Evolutionary conservation across 176 grass and related monocot genomes (phyloP).

Genomic region (Eremochloa ophiuroides): DNA sequence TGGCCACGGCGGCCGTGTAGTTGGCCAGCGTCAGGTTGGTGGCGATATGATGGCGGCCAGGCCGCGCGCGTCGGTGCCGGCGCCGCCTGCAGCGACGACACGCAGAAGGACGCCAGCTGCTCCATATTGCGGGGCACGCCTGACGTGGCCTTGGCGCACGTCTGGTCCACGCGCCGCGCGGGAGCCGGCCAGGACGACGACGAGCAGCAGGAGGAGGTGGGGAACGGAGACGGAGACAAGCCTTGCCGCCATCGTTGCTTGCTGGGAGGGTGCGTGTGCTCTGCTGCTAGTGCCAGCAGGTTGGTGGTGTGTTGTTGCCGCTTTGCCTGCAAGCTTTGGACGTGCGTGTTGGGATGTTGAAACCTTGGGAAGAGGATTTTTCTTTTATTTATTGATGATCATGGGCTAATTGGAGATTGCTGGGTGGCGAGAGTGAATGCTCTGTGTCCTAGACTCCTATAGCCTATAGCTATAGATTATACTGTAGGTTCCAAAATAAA

Average conservation of each 20-base stretch:
- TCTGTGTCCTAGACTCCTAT: too few relatives aligned
- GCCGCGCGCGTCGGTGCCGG: conserved; percentile 33
- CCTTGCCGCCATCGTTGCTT: conserved; percentile 23
- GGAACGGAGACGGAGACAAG: too few relatives aligned
- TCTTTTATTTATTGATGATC: not conserved
- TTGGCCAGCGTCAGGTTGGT: too few relatives aligned
- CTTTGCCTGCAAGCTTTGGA: not conserved
- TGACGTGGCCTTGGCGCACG: conserved; percentile 31
- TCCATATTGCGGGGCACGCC: not conserved
- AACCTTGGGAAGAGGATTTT: not conserved
- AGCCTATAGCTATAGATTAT: too few relatives aligned
- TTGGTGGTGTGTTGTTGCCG: not conserved
- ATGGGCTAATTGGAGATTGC: too few relatives aligned
- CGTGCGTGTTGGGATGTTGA: not conserved
- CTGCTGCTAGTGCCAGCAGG: not conserved
- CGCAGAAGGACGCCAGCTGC: conserved; percentile 33
- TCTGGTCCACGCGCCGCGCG: conserved; percentile 4
- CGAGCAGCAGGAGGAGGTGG: not conserved
- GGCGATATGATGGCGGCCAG: conserved; percentile 37
- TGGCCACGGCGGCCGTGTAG: too few relatives aligned
- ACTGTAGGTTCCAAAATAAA: too few relatives aligned
- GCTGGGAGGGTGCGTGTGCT: not conserved
- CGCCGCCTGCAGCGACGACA: conserved; percentile 26
- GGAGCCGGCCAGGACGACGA: not conserved
- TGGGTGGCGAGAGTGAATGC: not conserved